These are phyloP conservation scores for Stentor roeselii DNA, from an alignment of 73 alveolate genomes.

Conservation along the genomic window DNA sequence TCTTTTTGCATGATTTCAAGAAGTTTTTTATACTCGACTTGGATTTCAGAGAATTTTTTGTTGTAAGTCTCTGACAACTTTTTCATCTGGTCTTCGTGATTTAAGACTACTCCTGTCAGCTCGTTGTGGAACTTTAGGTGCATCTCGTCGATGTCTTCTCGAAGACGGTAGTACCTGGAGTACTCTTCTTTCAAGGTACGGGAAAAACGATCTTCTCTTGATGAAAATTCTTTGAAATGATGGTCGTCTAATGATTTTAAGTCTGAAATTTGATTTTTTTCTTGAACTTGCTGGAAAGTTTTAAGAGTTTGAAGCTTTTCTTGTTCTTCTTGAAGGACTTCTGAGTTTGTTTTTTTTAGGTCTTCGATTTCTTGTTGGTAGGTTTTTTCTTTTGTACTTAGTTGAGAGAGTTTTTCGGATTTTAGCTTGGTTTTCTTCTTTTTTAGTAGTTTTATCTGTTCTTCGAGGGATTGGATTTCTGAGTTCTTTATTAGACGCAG, in stretches of 20 bases:
- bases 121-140: constrained; percentile 1
- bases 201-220: not conserved
- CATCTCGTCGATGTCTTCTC: constrained; percentile 23
- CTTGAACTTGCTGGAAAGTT: not conserved
- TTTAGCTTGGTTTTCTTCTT: constrained; percentile 2
- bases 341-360: not conserved
- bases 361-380: not conserved
- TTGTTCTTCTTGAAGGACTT: not conserved
- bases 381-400: not conserved
- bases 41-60: not conserved
- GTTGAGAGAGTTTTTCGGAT: constrained; percentile 1
- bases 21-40: not conserved
- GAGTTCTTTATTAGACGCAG: not conserved
- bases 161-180: not conserved
- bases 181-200: not conserved
- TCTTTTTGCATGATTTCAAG: not conserved
- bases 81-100: not conserved
- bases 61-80: not conserved
- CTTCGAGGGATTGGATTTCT: not conserved
- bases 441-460: constrained; percentile 10
- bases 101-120: not conserved
- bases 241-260: not conserved
- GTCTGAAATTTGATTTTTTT: constrained; percentile 1
- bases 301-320: not conserved
- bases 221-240: not conserved